phyloP scores from a whole-genome alignment of 495 filamentous ascomycete genomes.

The Chaetomium cochliodes region DNA sequence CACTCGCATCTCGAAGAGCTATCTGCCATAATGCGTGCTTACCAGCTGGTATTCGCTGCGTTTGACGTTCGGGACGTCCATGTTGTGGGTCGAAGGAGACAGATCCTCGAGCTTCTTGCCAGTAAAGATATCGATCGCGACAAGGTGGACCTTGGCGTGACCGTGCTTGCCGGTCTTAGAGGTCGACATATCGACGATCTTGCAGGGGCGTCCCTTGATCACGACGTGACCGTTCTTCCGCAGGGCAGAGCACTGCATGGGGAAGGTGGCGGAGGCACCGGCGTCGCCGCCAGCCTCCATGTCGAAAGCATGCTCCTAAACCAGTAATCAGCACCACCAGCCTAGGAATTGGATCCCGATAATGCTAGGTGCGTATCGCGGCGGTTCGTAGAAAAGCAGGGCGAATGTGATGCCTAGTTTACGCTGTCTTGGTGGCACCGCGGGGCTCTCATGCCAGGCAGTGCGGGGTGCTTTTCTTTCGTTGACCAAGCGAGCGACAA shows the following conservation, averaged over 20 bases:
- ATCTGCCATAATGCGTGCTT: conserved; percentile 41
- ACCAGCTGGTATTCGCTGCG: conserved; percentile 93
- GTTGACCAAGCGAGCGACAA: conserved; percentile 19
- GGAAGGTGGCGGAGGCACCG: conserved; percentile 88
- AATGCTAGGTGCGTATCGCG: background rate
- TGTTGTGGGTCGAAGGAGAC: conserved; percentile 99
- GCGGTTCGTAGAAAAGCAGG: background rate
- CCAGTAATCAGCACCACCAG: conserved; percentile 18
- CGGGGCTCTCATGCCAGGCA: conserved; percentile 26
- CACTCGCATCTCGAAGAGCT: background rate
- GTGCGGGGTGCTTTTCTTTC: conserved; percentile 37
- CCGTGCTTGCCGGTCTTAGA: conserved; percentile 99
- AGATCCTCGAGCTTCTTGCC: conserved; percentile 99
- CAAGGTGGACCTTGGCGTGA: conserved; percentile 98
- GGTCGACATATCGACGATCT: conserved; percentile 99
- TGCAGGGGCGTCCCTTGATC: conserved; percentile 98
- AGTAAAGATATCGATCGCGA: conserved; percentile 98
- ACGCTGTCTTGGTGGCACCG: conserved; percentile 17
- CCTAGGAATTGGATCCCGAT: background rate
- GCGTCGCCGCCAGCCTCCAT: conserved; percentile 65
- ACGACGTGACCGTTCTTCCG: conserved; percentile 98
- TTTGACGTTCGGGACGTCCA: conserved; percentile 93
- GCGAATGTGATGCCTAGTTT: background rate
- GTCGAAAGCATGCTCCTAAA: conserved; percentile 86
- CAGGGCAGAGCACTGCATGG: conserved; percentile 99